Evolutionary conservation across 2,329 filamentous ascomycete genomes (phyloP), one percentile per base, ranked within the genome.

Genomic region (Hirsutella thompsonii): DNA sequence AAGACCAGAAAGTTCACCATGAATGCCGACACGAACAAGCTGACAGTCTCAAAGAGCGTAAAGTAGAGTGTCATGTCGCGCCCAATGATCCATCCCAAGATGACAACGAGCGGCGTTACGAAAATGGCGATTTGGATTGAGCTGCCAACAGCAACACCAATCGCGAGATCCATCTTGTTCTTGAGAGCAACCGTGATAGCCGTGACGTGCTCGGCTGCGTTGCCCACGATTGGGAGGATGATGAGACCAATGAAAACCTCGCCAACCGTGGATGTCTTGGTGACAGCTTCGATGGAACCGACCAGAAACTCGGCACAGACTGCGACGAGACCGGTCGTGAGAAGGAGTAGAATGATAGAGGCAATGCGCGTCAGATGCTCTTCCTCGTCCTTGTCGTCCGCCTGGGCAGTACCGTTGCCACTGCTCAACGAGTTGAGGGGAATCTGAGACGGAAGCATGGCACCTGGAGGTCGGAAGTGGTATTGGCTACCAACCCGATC

Each of bases 1-100:
- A 90, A 67, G 38, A 93, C 86, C 44, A 93, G 64, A 56, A 92
- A 93, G 62, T 90, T 92, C 61, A 90, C 84, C 47, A 93, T 87
- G 48, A 93, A 79, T 8, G 87, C 80, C 39, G 79, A 83, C 39
- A 90, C 77, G 60, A 93, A 93, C 53, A 93, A 74, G 42, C 82
- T 85, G 19, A 92, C 83, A 0, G 86, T 93, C 70, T 93, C 86
- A 60, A 93, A 94, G 38, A 87, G 72, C 45, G 86, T 86, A 60
- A 93, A 93, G 65, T 90, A 88, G 28, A 93, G 70, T 21, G 81
- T 74, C 79, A 85, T 83, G n/a, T 79, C 68, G 44, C 72, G 73
- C 45, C 69, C 62, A 58, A 83, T 72, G 45, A 70, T 72, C 81
- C 81, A 85, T n/a, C 79, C 81, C 18, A 84, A 64, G 20, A 84